These are phyloP conservation scores for Teunomyces lycoperdinae DNA, from an alignment of 805 yeast species.

Conservation along the genomic window DNA sequence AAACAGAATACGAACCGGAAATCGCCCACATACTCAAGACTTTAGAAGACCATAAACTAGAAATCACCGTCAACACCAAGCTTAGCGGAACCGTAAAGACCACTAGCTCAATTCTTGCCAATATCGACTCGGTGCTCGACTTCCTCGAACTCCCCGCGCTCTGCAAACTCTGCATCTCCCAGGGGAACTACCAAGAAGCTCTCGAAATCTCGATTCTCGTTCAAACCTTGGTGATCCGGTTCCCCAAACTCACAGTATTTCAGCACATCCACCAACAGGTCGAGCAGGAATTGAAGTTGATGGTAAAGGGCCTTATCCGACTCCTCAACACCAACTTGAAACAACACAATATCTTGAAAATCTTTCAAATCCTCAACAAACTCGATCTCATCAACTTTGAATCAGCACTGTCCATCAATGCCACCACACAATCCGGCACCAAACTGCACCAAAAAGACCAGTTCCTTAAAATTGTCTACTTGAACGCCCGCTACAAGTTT, in stretches of 20 bases:
- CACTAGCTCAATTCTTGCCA: constrained; percentile 45
- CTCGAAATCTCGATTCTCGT: constrained; percentile 77
- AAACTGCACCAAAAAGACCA: constrained; percentile 12
- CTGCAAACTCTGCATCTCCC: constrained; percentile 76
- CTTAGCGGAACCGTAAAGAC: constrained; percentile 17
- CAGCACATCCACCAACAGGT: constrained; percentile 49
- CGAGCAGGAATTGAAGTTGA: constrained; percentile 52
- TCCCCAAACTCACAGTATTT: constrained; percentile 57
- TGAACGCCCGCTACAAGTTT: constrained; percentile 68
- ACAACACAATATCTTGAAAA: constrained; percentile 75
- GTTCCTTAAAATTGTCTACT: constrained; percentile 50
- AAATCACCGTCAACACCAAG: constrained; percentile 20
- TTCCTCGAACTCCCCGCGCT: constrained; percentile 81
- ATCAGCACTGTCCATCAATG: not conserved
- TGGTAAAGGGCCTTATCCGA: constrained; percentile 70
- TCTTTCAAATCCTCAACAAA: constrained; percentile 70
- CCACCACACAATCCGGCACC: constrained; percentile 2
- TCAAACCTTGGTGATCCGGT: constrained; percentile 64
- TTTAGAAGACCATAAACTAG: constrained; percentile 12
- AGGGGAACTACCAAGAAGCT: constrained; percentile 87
- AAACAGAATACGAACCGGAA: constrained; percentile 13
- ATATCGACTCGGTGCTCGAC: constrained; percentile 71
- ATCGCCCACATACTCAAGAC: constrained; percentile 13
- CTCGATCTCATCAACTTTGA: constrained; percentile 27
- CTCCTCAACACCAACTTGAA: constrained; percentile 72